Conservation (phyloP, 768 basidiomycete species). For the Lenzites betulinus region DNA sequence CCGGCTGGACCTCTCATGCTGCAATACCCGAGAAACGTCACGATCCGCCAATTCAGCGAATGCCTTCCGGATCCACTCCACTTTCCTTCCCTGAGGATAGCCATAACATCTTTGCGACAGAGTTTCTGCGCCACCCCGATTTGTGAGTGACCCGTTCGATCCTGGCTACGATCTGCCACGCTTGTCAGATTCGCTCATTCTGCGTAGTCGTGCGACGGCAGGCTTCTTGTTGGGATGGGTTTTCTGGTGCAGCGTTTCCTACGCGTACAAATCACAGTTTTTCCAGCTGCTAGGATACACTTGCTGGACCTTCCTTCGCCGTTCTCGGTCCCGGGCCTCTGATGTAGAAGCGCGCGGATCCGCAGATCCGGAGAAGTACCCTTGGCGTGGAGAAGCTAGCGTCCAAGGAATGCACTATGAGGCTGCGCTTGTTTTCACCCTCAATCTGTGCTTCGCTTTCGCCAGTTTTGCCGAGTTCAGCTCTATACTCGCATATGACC, state of each 20-base stretch:
- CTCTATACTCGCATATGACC: slow-evolving; percentile 25
- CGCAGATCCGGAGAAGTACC: slow-evolving; percentile 6
- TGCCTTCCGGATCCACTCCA: slow-evolving; percentile 5
- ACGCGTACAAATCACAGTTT: slow-evolving; percentile 15
- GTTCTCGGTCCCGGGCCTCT: neutral
- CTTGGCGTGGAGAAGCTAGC: neutral
- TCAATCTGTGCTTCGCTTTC: slow-evolving; percentile 31
- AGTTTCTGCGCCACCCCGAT: slow-evolving; percentile 37
- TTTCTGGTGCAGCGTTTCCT: slow-evolving; percentile 36
- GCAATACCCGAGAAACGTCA: neutral
- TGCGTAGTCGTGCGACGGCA: slow-evolving; percentile 37
- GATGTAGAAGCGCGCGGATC: slow-evolving; percentile 13
- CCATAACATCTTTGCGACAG: slow-evolving; percentile 21
- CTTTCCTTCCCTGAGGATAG: slow-evolving; percentile 3
- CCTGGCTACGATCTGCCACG: neutral
- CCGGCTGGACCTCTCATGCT: slow-evolving; percentile 9
- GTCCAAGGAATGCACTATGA: slow-evolving; percentile 23
- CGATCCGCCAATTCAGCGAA: slow-evolving; percentile 12
- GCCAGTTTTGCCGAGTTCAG: slow-evolving; percentile 30
- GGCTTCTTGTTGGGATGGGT: slow-evolving; percentile 46
- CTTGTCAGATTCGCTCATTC: neutral
- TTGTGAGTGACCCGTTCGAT: slow-evolving; percentile 28
- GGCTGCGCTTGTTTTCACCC: slow-evolving; percentile 27
- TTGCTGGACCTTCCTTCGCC: slow-evolving; percentile 13
- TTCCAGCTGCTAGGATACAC: slow-evolving; percentile 6